Evolutionary conservation across 257 asterid genomes (phyloP), one percentile per base, ranked within the genome.

Genomic region (Nicotiana sylvestris): DNA sequence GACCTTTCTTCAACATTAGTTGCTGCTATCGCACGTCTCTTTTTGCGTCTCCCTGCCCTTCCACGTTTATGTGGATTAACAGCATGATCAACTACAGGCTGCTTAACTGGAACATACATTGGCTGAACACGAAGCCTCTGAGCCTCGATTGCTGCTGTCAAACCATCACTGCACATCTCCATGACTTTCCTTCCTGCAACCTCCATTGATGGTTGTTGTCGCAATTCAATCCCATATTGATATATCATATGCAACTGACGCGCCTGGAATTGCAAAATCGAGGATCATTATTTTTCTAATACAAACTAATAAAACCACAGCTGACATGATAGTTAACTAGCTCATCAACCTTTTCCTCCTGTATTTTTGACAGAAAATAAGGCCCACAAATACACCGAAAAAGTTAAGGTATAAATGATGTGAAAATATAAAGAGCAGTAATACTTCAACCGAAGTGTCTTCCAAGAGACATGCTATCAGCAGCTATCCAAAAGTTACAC

Each of bases 311-410:
- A 43, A 43, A 43, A 43, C 12, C 51, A 43, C 51, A 43, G 12
- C 51, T 43, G 51, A 43, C 51, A 43, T 43, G 51, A 43, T 43
- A 43, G 12, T 43, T 43, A 43, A 43, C 51, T 43, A 43, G 51
- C 12, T 43, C 90, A 46, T 94, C 98, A n/a, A 94, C 95, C 86
- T 88, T 92, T 83, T 89, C 96, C 88, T 94, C 98, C 96, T 92
- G 92, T 60, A 51, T 64, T 67, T 78, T 58, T 61, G 32, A 78
- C 76, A 17, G 17, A 72, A 53, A 25, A 15, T 10, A 9, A 5
- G 9, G 2, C 12, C 35, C 21, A 66, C 56, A 67, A 15, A 15
- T 37, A 35, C 78, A 37, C 55, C 10, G 17, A 37, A 6, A 66
- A 13, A 15, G 18, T 32, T 25, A 21, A 39, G 9, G 12, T 27